These are phyloP conservation scores for Yamadazyma nakazawae DNA, from an alignment of 805 yeast genomes.

Conservation along the genomic window DNA sequence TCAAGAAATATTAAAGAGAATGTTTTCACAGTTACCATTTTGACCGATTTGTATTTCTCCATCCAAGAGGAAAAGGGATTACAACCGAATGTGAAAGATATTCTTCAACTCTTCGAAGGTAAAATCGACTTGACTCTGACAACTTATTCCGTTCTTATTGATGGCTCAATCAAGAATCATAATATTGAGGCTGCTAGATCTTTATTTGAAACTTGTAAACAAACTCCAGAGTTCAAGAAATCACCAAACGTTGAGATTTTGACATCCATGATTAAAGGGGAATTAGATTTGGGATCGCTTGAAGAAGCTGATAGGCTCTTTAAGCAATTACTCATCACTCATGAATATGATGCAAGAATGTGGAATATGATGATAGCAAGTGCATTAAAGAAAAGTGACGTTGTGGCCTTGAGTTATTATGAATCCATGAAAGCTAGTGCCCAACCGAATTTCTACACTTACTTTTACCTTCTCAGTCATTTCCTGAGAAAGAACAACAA, in stretches of 20 bases:
- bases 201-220: conserved; percentile 33
- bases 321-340: conserved; percentile 20
- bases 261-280: conserved; percentile 47
- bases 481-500: conserved; percentile 30
- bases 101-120: conserved; percentile 41
- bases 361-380: conserved; percentile 40
- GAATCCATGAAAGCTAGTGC: conserved; percentile 18
- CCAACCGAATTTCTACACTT: conserved; percentile 50
- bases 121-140: conserved; percentile 34
- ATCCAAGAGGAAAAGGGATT: conserved; percentile 40
- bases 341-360: conserved; percentile 34
- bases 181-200: conserved; percentile 51
- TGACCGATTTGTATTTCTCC: conserved; percentile 54
- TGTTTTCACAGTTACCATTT: conserved; percentile 58
- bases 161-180: conserved; percentile 49
- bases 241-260: conserved; percentile 33
- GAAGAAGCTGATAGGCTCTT: conserved; percentile 30
- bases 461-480: conserved; percentile 43
- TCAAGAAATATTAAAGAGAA: conserved; percentile 47
- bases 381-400: conserved; percentile 28
- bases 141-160: conserved; percentile 51
- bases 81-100: conserved; percentile 36
- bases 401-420: conserved; percentile 41
- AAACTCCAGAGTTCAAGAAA: conserved; percentile 19
- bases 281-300: conserved; percentile 39